phyloP scores from a whole-genome alignment of 1,284 basidiomycete genomes.

The Microstroma glucosiphilum region DNA sequence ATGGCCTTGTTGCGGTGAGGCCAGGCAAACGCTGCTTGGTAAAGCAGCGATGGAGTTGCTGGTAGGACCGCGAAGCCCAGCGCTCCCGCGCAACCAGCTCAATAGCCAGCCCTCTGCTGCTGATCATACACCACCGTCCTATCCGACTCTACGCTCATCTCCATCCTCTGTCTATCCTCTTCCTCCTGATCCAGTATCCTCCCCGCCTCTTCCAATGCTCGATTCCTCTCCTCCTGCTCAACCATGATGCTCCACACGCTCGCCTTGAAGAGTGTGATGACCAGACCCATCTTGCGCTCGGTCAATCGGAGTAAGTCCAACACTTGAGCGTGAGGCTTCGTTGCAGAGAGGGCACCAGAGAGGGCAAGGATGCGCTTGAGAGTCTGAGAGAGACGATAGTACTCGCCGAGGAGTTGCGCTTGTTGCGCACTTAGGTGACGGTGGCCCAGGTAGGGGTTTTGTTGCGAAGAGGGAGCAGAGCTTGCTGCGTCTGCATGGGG shows the following conservation, averaged over 20 bases:
- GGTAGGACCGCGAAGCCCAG: too few species aligned
- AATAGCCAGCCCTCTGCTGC: too few species aligned
- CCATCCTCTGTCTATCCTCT: neutral
- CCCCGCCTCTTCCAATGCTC: neutral
- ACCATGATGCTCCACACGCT: conserved; percentile 91
- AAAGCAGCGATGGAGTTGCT: too few species aligned
- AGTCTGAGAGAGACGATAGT: conserved; percentile 1
- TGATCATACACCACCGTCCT: too few species aligned
- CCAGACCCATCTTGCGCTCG: conserved; percentile 87
- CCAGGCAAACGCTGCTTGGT: too few species aligned
- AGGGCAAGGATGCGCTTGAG: conserved; percentile 3
- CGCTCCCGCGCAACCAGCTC: too few species aligned
- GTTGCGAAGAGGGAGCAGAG: neutral
- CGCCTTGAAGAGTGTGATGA: conserved; percentile 71
- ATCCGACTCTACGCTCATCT: too few species aligned
- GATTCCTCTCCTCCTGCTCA: conserved; percentile 61
- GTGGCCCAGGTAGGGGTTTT: conserved; percentile 5
- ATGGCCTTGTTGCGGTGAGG: too few species aligned
- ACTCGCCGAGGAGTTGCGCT: conserved; percentile 5
- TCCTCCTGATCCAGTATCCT: neutral
- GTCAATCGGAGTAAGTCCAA: conserved; percentile 72
- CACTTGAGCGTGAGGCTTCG: conserved; percentile 61
- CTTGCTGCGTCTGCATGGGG: too few species aligned
- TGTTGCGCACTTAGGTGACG: neutral
- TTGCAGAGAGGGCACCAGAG: neutral